Evolutionary conservation across 768 basidiomycete genomes (phyloP), one percentile per base, ranked within the genome.

Genomic region (Lenzites betulinus): DNA sequence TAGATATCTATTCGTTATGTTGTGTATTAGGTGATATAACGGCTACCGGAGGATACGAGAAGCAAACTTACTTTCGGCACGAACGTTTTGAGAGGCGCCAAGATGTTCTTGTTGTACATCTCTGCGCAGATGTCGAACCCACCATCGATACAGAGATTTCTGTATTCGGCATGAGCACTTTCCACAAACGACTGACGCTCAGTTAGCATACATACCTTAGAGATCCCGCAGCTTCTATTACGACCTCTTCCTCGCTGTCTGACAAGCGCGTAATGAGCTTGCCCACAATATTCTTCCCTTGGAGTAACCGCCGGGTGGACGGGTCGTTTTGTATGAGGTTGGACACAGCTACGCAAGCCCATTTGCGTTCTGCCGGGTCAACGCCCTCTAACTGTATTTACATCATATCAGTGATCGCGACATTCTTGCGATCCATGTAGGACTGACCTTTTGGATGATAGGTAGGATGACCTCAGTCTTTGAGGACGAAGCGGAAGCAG

Each of bases 331-430:
- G 91, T 63, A 96, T 96, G 50, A 98, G 78, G 73, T 93, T 96
- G 12, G 92, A 94, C n/a, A 96, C 90, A 1, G 95, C 94, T 23
- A 95, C 93, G 71, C 95, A 96, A 3, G 95, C 93, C 95, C 93
- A 97, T 71, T 93, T 92, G 54, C 95, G 85, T 65, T 98, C 95
- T 1, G 81, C 75, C 8, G 83, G 79, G 66, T 96, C 93, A 6
- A 84, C 66, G 72, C 87, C 86, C 67, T 87, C 84, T 81, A 94
- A 87, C 91, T 93, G 42, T 16, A 15, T 28, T 20, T 30, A n/a
- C n/a, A n/a, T 36, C 13, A 36, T 33, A n/a, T 33, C 25, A 54
- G 41, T 0, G 11, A 15, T 5, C 15, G 0, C n/a, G 49, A 11
- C 13, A 36, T 7, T 2, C 4, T 16, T 6, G 26, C 38, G 15